Conservation (phyloP, 2,329 filamentous ascomycete genomes). For the Hortaea werneckii region DNA sequence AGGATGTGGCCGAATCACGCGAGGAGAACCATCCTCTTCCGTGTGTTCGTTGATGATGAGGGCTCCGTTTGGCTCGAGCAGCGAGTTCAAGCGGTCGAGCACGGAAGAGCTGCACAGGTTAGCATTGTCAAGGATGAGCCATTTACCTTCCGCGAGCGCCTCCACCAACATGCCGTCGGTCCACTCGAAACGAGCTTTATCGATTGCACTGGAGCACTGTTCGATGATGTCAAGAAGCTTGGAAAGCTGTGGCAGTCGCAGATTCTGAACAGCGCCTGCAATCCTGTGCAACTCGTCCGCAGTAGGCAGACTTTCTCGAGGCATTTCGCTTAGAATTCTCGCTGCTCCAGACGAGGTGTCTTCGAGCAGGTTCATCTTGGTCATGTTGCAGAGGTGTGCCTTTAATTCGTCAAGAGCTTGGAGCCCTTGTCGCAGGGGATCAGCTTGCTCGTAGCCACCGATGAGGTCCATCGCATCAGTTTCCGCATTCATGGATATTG, state of each 20-base stretch:
- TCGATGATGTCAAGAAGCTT: constrained; percentile 1
- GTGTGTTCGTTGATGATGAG: constrained; percentile 91
- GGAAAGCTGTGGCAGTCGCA: too few relatives aligned
- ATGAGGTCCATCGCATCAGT: constrained; percentile 96
- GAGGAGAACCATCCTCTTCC: constrained; percentile 67
- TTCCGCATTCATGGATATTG: constrained; percentile 86
- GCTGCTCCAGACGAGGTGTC: constrained; percentile 2
- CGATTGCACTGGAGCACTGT: constrained; percentile 34
- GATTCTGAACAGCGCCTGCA: not conserved
- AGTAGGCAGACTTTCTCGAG: not conserved
- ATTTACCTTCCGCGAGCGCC: constrained; percentile 74
- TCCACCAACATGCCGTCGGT: constrained; percentile 85
- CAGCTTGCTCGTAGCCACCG: constrained; percentile 90
- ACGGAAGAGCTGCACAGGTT: constrained; percentile 95
- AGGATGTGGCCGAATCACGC: constrained; percentile 69
- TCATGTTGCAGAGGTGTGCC: not conserved
- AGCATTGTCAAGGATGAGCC: constrained; percentile 93
- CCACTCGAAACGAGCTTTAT: constrained; percentile 86
- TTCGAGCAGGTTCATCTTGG: constrained; percentile 1
- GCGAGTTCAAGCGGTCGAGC: constrained; percentile 83
- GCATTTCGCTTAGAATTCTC: not conserved
- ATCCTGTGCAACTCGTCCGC: not conserved
- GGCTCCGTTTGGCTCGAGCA: constrained; percentile 81
- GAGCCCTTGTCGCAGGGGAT: constrained; percentile 50
- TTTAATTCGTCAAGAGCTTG: constrained; percentile 9